These are phyloP conservation scores for Mycena pura DNA, from an alignment of 768 basidiomycete genomes.

Conservation along the genomic window DNA sequence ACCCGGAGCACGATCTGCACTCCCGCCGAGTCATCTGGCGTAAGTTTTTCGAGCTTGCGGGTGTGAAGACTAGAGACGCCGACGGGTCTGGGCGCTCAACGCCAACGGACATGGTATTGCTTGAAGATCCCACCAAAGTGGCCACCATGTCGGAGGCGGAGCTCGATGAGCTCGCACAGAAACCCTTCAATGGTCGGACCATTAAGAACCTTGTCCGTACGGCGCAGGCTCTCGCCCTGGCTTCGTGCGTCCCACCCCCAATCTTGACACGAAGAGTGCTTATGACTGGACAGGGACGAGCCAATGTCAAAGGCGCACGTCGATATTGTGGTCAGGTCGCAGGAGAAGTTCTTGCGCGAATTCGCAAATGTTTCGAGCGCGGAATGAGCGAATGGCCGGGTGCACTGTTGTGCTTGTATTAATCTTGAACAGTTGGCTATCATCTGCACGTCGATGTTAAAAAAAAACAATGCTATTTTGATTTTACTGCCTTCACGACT, in stretches of 20 bases:
- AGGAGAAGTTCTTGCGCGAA: constrained; percentile 33
- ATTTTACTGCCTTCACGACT: not conserved
- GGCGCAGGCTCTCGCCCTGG: constrained; percentile 34
- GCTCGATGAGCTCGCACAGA: constrained; percentile 29
- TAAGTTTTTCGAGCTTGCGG: constrained; percentile 30
- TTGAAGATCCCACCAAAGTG: constrained; percentile 11
- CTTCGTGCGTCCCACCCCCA: constrained; percentile 20
- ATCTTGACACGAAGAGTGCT: not conserved
- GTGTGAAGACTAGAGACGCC: constrained; percentile 4
- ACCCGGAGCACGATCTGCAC: no score
- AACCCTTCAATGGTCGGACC: constrained; percentile 34
- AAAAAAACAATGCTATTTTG: not conserved
- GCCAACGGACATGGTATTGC: not conserved
- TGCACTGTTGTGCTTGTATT: no score
- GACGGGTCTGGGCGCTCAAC: not conserved
- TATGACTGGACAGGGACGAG: not conserved
- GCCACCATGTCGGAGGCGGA: constrained; percentile 16
- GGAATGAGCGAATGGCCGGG: no score
- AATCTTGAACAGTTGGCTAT: no score
- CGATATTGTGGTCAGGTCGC: constrained; percentile 27
- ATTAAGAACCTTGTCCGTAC: constrained; percentile 40
- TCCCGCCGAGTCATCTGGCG: constrained; percentile 28
- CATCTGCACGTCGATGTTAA: not conserved
- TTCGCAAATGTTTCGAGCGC: no score
- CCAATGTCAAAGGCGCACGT: constrained; percentile 22